These are phyloP conservation scores for Rubia peregrina DNA, from an alignment of 305 asterid genomes.

Conservation along the genomic window DNA sequence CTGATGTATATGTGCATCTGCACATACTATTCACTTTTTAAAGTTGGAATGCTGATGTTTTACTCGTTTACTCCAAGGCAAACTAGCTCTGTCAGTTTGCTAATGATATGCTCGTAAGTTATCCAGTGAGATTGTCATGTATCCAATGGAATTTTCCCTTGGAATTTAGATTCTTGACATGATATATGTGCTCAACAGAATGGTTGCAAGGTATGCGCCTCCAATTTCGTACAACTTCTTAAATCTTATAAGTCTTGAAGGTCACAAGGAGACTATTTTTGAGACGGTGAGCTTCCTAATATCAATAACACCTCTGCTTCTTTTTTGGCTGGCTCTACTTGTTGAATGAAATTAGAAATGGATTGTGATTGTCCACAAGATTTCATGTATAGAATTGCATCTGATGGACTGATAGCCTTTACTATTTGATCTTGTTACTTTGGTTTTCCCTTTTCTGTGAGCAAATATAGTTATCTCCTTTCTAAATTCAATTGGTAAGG, in stretches of 20 bases:
- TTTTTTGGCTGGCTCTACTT: neutral
- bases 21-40: constrained; percentile 92
- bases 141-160: constrained; percentile 9
- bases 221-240: constrained; percentile 96
- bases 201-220: constrained; percentile 99
- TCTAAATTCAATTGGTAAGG: no score
- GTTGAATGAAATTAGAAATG: neutral
- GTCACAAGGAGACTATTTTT: constrained; percentile 63
- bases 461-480: neutral
- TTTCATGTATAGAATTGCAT: neutral
- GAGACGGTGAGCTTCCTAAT: constrained; percentile 59
- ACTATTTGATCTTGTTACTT: neutral
- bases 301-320: neutral
- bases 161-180: constrained; percentile 15
- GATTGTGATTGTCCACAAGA: neutral
- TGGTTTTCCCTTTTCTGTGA: neutral
- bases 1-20: constrained; percentile 95
- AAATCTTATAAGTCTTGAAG: constrained; percentile 81
- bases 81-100: constrained; percentile 90
- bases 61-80: constrained; percentile 90
- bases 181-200: constrained; percentile 48
- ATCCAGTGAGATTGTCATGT: constrained; percentile 14
- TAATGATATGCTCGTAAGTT: constrained; percentile 99
- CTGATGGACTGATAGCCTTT: neutral
- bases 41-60: constrained; percentile 91